phyloP scores from a whole-genome alignment of 2,329 filamentous ascomycete species.

The Monilinia vaccinii-corymbosi region DNA sequence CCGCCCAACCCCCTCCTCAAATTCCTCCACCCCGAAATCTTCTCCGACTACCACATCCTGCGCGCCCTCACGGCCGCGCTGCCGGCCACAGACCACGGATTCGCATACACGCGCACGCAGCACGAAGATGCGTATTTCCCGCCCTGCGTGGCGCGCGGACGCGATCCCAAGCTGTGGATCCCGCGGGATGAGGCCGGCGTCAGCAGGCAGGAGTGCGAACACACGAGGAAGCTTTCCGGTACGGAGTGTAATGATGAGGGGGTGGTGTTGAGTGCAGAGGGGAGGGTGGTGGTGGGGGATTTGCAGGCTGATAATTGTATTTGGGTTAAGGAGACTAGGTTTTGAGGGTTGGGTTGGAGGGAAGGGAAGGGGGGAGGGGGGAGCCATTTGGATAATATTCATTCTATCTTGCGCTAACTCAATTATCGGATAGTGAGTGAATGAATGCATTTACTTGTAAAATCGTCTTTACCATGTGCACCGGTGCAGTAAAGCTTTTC shows the following conservation, averaged over 20 bases:
- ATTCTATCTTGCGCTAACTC: no score
- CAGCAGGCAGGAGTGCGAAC: slow-evolving; percentile 45
- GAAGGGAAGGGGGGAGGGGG: no score
- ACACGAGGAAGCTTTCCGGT: slow-evolving; percentile 41
- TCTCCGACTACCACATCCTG: slow-evolving; percentile 44
- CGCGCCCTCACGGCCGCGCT: slow-evolving; percentile 33
- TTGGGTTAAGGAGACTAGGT: not conserved
- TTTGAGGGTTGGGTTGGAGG: not conserved
- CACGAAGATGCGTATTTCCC: slow-evolving; percentile 45
- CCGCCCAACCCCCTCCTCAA: slow-evolving; percentile 37
- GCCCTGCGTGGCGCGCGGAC: slow-evolving; percentile 45
- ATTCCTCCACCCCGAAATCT: slow-evolving; percentile 51
- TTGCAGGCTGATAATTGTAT: slow-evolving; percentile 14
- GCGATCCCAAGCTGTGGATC: slow-evolving; percentile 47
- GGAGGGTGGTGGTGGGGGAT: slow-evolving; percentile 13
- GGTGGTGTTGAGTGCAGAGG: slow-evolving; percentile 41
- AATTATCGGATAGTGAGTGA: no score
- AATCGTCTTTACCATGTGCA: no score
- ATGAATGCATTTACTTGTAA: no score
- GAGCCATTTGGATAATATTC: no score
- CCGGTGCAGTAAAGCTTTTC: no score
- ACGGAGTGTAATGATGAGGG: slow-evolving; percentile 52
- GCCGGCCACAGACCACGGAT: slow-evolving; percentile 38
- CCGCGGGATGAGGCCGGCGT: slow-evolving; percentile 50
- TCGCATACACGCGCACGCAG: slow-evolving; percentile 37